phyloP scores from a whole-genome alignment of 2,329 filamentous ascomycete genomes.

The Hirsutella rhossiliensis region DNA sequence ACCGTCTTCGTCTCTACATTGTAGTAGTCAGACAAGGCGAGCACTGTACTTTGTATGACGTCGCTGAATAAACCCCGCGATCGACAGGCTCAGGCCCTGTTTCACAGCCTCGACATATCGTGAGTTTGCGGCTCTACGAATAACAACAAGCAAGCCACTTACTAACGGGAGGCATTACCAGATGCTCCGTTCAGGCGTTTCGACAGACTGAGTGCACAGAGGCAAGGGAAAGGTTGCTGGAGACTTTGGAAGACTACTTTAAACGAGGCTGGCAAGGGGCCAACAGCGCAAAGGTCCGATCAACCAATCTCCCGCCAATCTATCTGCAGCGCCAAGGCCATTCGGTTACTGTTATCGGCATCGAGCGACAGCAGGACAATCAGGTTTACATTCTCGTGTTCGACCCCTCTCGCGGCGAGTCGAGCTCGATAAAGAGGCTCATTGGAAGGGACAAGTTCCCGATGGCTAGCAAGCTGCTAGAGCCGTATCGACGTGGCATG shows the following conservation, averaged over 20 bases:
- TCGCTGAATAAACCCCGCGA: not conserved
- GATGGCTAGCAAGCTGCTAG: constrained; percentile 36
- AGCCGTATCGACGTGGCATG: constrained; percentile 59
- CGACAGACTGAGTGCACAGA: constrained; percentile 31
- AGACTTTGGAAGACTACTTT: constrained; percentile 66
- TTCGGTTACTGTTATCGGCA: constrained; percentile 79
- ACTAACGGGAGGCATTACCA: constrained; percentile 11
- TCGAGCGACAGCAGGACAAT: constrained; percentile 58
- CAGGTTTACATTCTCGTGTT: constrained; percentile 67
- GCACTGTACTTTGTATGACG: not conserved
- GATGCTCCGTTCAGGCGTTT: constrained; percentile 52
- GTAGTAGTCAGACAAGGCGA: not conserved
- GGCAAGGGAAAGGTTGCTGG: constrained; percentile 43
- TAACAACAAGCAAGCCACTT: not conserved
- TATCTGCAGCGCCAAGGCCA: constrained; percentile 85
- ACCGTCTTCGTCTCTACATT: not conserved
- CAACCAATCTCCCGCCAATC: constrained; percentile 66
- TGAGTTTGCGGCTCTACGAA: constrained; percentile 22
- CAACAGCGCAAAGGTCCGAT: constrained; percentile 46
- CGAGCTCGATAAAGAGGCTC: constrained; percentile 48
- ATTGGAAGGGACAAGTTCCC: constrained; percentile 35
- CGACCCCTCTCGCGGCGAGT: constrained; percentile 71
- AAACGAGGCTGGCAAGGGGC: constrained; percentile 29
- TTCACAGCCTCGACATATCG: constrained; percentile 56
- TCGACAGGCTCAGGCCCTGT: constrained; percentile 62